Percentiles rank a stretch among this genome's conserved stretches.
Evolutionary conservation across 352 stramenopile genomes (phyloP).

Genomic region (Globisporangium mamillatum): DNA sequence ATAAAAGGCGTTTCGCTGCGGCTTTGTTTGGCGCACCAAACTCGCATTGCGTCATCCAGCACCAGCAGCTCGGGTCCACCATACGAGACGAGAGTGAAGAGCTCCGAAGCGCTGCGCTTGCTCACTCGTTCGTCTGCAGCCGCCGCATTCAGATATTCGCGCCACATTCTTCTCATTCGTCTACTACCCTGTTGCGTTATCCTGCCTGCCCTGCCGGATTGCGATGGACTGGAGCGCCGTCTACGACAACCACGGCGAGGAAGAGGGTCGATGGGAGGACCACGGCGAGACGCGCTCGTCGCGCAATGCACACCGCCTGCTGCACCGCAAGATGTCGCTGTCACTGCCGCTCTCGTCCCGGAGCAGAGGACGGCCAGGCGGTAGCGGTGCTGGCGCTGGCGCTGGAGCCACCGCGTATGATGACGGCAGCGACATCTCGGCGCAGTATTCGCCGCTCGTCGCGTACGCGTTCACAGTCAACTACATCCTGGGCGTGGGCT

Average conservation of each 20-base stretch:
- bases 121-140: conserved; percentile 5
- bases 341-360: conserved; percentile 23
- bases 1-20: neutral
- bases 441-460: conserved; percentile 68
- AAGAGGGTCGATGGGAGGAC: conserved; percentile 57
- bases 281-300: conserved; percentile 72
- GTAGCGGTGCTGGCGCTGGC: neutral
- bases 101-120: neutral
- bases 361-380: neutral
- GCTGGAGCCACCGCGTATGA: conserved; percentile 6
- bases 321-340: conserved; percentile 61
- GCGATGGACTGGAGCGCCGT: conserved; percentile 78
- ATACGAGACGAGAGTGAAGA: neutral
- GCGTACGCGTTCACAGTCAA: conserved; percentile 91
- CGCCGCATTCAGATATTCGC: neutral
- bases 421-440: neutral
- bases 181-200: neutral
- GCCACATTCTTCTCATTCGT: neutral
- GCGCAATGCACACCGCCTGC: conserved; percentile 60
- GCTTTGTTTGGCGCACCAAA: neutral
- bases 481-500: conserved; percentile 92
- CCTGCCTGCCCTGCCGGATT: neutral
- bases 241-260: conserved; percentile 74
- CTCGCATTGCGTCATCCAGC: conserved; percentile 9
- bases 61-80: neutral